Percentiles rank a stretch among this genome's conserved stretches.
Conservation (phyloP, 352 stramenopile genomes). For the Phytophthora pseudosyringae region DNA sequence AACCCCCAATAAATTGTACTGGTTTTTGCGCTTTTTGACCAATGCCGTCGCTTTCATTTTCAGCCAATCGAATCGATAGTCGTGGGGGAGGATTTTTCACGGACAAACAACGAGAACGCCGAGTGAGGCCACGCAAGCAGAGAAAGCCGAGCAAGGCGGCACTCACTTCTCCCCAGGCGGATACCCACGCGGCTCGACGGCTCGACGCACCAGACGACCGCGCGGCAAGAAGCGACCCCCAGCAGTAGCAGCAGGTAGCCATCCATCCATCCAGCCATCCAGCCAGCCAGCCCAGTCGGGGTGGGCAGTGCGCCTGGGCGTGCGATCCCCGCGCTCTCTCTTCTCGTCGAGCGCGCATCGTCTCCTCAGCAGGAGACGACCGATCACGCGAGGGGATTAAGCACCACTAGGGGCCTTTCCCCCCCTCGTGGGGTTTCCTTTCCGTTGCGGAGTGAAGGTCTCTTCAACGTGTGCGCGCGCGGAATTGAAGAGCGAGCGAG, state of each 20-base stretch:
- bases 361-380: slow-evolving; percentile 1
- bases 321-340: neutral
- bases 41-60: too few relatives aligned
- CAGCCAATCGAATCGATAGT: too few relatives aligned
- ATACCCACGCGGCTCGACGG: slow-evolving; percentile 29
- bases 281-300: neutral
- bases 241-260: slow-evolving; percentile 33
- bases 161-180: slow-evolving; percentile 34
- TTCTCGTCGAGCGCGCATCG: neutral
- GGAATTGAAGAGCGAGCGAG: slow-evolving; percentile 6
- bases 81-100: slow-evolving; percentile 37
- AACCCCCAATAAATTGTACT: too few relatives aligned
- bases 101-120: slow-evolving; percentile 43
- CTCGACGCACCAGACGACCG: slow-evolving; percentile 15
- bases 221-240: slow-evolving; percentile 24
- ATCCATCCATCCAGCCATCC: neutral
- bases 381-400: slow-evolving; percentile 4
- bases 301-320: neutral
- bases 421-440: slow-evolving; percentile 10
- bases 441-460: slow-evolving; percentile 28
- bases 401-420: slow-evolving; percentile 2
- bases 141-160: slow-evolving; percentile 34
- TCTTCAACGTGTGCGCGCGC: slow-evolving; percentile 10
- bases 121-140: slow-evolving; percentile 40
- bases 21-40: too few relatives aligned